These are phyloP conservation scores for Saccharomyces pastorianus DNA, from an alignment of 1,139 yeast species.

Conservation along the genomic window DNA sequence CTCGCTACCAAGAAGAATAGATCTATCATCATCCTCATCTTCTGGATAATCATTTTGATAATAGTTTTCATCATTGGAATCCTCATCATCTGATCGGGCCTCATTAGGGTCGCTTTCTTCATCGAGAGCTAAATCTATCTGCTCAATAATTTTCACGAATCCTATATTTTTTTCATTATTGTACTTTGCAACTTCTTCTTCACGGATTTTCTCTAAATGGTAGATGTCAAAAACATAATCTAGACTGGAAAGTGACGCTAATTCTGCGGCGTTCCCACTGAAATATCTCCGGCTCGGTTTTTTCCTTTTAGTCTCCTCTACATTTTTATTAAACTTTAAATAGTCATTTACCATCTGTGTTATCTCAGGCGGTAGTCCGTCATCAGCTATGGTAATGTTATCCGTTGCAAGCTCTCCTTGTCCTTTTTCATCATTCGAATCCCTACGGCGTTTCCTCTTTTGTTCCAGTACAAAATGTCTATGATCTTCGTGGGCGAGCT, in stretches of 20 bases:
- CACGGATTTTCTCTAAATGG: slow-evolving; percentile 46
- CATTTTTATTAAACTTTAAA: slow-evolving; percentile 32
- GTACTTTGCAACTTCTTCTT: slow-evolving; percentile 38
- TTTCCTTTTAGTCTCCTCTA: slow-evolving; percentile 12
- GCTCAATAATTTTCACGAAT: slow-evolving; percentile 56
- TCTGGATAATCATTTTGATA: slow-evolving; percentile 93
- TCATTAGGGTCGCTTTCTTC: slow-evolving; percentile 39
- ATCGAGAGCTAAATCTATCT: slow-evolving; percentile 46
- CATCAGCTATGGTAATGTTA: slow-evolving; percentile 16
- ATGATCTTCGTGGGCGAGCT: slow-evolving; percentile 19
- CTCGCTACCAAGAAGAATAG: slow-evolving; percentile 34
- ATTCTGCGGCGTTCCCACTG: slow-evolving; percentile 12
- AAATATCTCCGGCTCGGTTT: slow-evolving; percentile 26
- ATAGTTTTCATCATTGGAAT: slow-evolving; percentile 83
- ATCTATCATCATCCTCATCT: slow-evolving; percentile 61
- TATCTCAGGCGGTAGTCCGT: slow-evolving; percentile 51
- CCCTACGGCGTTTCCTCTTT: slow-evolving; percentile 14
- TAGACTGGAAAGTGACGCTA: slow-evolving; percentile 33
- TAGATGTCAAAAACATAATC: slow-evolving; percentile 91
- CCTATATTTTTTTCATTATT: slow-evolving; percentile 46
- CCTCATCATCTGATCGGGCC: slow-evolving; percentile 54
- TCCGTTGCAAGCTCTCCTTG: neutral
- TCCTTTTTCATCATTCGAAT: slow-evolving; percentile 4
- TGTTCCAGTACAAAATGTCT: slow-evolving; percentile 29
- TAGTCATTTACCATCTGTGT: slow-evolving; percentile 61